phyloP scores from a whole-genome alignment of 2,329 filamentous ascomycete genomes.

The Beauveria sp. region DNA sequence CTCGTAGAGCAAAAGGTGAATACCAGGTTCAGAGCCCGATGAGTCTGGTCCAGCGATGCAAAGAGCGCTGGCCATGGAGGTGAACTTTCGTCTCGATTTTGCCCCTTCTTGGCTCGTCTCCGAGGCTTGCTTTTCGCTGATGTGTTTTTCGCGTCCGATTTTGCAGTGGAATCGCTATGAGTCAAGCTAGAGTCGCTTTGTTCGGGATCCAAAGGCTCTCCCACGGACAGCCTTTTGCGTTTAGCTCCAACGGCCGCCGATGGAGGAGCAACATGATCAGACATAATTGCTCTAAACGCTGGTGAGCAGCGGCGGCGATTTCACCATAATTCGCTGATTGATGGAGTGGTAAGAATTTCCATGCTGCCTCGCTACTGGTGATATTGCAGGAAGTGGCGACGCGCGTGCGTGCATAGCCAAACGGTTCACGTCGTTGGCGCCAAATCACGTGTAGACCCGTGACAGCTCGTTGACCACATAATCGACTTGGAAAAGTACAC shows the following conservation, averaged over 20 bases:
- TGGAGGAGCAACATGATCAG: background rate
- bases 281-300: background rate
- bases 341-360: background rate
- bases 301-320: background rate
- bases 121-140: background rate
- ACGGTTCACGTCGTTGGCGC: slow-evolving; percentile 7
- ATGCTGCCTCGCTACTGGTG: background rate
- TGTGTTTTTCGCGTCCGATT: background rate
- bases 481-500: background rate
- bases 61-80: slow-evolving; percentile 68
- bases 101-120: slow-evolving; percentile 1
- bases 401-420: background rate
- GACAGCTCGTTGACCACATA: background rate
- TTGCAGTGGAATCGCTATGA: background rate
- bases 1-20: slow-evolving; percentile 93
- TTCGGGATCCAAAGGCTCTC: background rate
- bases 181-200: background rate
- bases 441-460: slow-evolving; percentile 11
- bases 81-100: slow-evolving; percentile 12
- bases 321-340: background rate
- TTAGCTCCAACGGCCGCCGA: background rate
- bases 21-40: slow-evolving; percentile 82
- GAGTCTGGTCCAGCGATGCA: slow-evolving; percentile 63
- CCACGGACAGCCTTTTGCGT: background rate
- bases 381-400: background rate